Percentiles rank a stretch among this genome's conserved stretches.
These are phyloP conservation scores for Nannizziopsis arthrosporioides DNA, from an alignment of 2,329 filamentous ascomycete species.

Conservation along the genomic window DNA sequence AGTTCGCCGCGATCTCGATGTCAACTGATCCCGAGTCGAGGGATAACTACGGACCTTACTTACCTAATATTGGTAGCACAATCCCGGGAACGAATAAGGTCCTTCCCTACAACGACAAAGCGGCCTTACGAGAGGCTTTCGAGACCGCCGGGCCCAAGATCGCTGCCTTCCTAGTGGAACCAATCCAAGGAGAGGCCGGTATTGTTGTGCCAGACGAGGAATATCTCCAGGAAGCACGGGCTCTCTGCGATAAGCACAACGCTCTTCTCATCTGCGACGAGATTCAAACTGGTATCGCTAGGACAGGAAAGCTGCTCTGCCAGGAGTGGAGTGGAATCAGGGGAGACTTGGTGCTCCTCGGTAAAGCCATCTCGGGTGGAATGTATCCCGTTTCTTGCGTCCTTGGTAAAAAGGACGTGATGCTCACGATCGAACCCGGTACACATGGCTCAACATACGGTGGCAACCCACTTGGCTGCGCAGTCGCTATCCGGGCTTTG, in stretches of 20 bases:
- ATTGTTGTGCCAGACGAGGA: constrained; percentile 87
- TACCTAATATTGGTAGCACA: constrained; percentile 71
- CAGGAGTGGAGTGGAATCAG: constrained; percentile 91
- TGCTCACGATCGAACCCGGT: constrained; percentile 91
- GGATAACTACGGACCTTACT: constrained; percentile 92
- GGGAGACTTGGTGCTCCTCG: constrained; percentile 85
- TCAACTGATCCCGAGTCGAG: constrained; percentile 91
- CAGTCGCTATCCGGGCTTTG: constrained; percentile 86
- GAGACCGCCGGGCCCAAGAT: constrained; percentile 72
- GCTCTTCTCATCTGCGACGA: constrained; percentile 95
- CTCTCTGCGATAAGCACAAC: constrained; percentile 87
- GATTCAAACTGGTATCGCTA: constrained; percentile 94
- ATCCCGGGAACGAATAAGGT: constrained; percentile 63
- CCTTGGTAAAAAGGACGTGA: constrained; percentile 74
- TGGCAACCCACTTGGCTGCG: constrained; percentile 89
- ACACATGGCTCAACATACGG: constrained; percentile 98
- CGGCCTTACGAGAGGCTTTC: constrained; percentile 66
- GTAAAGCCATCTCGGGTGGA: constrained; percentile 94
- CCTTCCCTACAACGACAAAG: constrained; percentile 77
- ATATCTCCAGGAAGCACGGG: constrained; percentile 70
- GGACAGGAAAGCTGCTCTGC: constrained; percentile 88
- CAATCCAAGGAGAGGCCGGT: constrained; percentile 93
- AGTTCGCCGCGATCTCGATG: constrained; percentile 91
- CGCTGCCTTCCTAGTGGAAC: constrained; percentile 87
- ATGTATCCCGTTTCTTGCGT: constrained; percentile 99